These are phyloP conservation scores for Dalbergia cultrata DNA, from an alignment of 306 rosid species.

Conservation along the genomic window DNA sequence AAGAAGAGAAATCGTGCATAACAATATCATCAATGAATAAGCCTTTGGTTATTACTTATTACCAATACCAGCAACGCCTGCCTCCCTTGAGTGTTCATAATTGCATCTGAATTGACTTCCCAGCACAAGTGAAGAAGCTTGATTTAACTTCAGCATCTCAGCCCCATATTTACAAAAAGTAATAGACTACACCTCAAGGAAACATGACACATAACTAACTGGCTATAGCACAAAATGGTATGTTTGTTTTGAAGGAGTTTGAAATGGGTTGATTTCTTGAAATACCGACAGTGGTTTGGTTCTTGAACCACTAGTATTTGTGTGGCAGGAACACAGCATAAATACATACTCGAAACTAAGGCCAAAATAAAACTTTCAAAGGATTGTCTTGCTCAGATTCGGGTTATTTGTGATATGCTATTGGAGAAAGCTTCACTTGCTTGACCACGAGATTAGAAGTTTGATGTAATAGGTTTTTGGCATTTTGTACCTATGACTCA, in stretches of 20 bases:
- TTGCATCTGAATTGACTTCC: background rate
- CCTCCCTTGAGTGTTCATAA: background rate
- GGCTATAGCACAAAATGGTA: background rate
- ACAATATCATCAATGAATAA: background rate
- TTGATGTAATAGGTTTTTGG: background rate
- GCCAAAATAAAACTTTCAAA: background rate
- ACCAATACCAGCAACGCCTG: background rate
- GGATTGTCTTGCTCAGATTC: background rate
- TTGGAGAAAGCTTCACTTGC: slow-evolving; percentile 10
- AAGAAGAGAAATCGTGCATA: background rate
- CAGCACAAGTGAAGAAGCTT: background rate
- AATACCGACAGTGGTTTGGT: slow-evolving; percentile 6
- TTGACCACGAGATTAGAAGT: background rate
- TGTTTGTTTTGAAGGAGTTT: background rate
- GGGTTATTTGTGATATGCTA: background rate
- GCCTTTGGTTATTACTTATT: background rate
- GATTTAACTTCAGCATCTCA: background rate
- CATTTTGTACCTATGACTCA: background rate
- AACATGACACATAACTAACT: background rate
- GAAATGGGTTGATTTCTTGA: background rate
- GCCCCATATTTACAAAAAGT: background rate
- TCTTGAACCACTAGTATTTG: background rate
- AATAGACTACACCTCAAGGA: background rate
- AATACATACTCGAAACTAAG: background rate
- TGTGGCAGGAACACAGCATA: background rate